phyloP scores from a whole-genome alignment of 345 rosid species.

The Triadica sebifera region DNA sequence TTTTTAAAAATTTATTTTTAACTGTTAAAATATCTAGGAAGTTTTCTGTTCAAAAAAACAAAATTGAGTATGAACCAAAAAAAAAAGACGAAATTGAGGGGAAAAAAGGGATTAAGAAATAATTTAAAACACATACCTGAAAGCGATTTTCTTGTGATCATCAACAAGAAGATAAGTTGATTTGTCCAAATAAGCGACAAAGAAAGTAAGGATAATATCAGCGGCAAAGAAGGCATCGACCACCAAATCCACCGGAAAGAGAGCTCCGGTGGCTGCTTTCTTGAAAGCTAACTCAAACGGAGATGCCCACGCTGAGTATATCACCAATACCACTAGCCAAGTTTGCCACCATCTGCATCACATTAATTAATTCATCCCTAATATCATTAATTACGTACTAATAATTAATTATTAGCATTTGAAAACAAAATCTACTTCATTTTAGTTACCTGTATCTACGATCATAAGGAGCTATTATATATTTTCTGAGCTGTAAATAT shows the following conservation, averaged over 20 bases:
- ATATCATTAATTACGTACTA: neutral
- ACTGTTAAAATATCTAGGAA: too few relatives aligned
- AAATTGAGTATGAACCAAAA: too few relatives aligned
- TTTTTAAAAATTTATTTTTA: too few relatives aligned
- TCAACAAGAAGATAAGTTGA: slow-evolving; percentile 75
- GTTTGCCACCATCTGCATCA: slow-evolving; percentile 73
- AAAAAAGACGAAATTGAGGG: too few relatives aligned
- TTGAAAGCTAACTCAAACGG: slow-evolving; percentile 75
- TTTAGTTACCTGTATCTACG: slow-evolving; percentile 69
- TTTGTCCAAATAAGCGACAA: slow-evolving; percentile 80
- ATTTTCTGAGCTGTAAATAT: slow-evolving; percentile 43
- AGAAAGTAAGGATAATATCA: slow-evolving; percentile 83
- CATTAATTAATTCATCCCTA: neutral
- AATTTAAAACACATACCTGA: slow-evolving; percentile 34
- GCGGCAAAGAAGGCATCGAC: slow-evolving; percentile 76
- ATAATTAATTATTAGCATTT: neutral
- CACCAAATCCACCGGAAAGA: slow-evolving; percentile 53
- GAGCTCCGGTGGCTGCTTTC: slow-evolving; percentile 49
- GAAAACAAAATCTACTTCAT: too few relatives aligned
- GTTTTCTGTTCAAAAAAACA: too few relatives aligned
- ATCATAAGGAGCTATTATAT: slow-evolving; percentile 71
- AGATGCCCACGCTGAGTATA: slow-evolving; percentile 93
- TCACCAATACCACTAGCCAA: slow-evolving; percentile 61
- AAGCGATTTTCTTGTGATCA: slow-evolving; percentile 67
- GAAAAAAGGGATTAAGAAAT: too few relatives aligned